Evolutionary conservation across 805 yeast species (phyloP).

Genomic region (Candida methanosorbosa): DNA sequence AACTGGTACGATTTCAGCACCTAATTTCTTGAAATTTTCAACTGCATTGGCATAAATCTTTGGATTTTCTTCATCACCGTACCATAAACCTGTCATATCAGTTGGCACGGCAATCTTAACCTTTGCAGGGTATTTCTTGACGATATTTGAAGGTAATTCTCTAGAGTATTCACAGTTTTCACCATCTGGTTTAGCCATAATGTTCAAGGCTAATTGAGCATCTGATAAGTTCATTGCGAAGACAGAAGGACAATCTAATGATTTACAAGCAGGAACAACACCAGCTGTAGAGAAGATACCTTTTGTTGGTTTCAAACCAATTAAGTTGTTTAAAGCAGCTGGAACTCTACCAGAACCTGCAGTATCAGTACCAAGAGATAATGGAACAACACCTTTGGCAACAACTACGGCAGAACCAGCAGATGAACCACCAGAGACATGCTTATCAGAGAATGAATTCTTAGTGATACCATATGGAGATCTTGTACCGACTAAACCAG

Average conservation of each 20-base stretch:
- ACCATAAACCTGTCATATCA: constrained; percentile 55
- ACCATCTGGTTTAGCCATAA: constrained; percentile 65
- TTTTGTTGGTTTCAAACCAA: constrained; percentile 88
- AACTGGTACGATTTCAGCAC: constrained; percentile 49
- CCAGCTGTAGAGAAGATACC: constrained; percentile 85
- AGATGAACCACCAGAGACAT: constrained; percentile 92
- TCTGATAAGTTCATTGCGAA: constrained; percentile 72
- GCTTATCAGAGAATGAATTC: constrained; percentile 63
- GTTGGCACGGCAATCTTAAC: constrained; percentile 75
- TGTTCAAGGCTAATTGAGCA: constrained; percentile 68
- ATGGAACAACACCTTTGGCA: constrained; percentile 81
- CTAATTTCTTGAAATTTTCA: constrained; percentile 37
- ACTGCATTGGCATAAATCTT: constrained; percentile 57
- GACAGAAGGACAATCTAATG: constrained; percentile 86
- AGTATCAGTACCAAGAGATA: constrained; percentile 91
- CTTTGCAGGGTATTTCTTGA: constrained; percentile 44
- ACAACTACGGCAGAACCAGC: constrained; percentile 95
- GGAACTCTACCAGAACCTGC: constrained; percentile 99
- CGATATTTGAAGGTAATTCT: constrained; percentile 58
- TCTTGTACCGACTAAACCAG: constrained; percentile 92
- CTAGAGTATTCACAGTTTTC: constrained; percentile 75
- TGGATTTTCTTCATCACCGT: constrained; percentile 73
- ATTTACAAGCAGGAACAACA: constrained; percentile 96
- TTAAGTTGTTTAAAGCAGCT: constrained; percentile 83
- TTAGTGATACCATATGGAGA: constrained; percentile 92